Base-by-base conservation (phyloP, 2,329 filamentous ascomycete species). In the Botrytis galanthina region DNA sequence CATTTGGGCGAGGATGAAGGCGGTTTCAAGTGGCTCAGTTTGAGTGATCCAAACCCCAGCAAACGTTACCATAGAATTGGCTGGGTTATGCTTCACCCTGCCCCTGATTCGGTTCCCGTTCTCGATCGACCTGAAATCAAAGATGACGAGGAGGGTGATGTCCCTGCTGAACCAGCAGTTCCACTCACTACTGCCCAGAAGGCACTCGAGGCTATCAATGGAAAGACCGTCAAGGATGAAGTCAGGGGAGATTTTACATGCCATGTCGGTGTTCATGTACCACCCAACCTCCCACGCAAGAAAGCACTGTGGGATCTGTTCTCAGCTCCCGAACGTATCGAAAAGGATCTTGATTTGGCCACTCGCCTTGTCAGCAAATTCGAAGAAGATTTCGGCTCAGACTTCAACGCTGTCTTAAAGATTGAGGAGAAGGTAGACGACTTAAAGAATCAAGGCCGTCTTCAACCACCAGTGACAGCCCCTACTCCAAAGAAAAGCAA, bases 41-140 rank as follows among this genome's bases (percentile, higher is more conserved):
- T 99, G 68, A 98, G 95, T 77, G 96, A 99, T 79, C 96, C 96
- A 0, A 99, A 99, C 80, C 96, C 96, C 2, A 92, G 94, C 79
- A 99, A 99, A 84, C 92, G 97, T 76, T 99, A 95, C 80, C 96
- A 99, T 81, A 92, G 96, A 35, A 98, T 99, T 82, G 96, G 96
- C 35, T 99, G 97, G 95, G 97, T 99, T 75, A 96, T 98, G 88
- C 87, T 99, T 16, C 92, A 98, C 79, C 92, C 94, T 26, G 90
- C 90, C 22, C 87, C 92, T 0, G 93, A 97, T 73, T 86, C 87
- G 35, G 84, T 87, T 9, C 85, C 88, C 64, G 86, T 90, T 20
- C 85, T 91, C 74, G 93, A 97, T 78, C 87, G 91, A 75, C 87
- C 88, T n/a, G 92, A 96, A 77, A 88, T 88, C 20, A 90, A 92